Conservation (phyloP, 352 stramenopile species). For the Phytophthora niederhauseri region DNA sequence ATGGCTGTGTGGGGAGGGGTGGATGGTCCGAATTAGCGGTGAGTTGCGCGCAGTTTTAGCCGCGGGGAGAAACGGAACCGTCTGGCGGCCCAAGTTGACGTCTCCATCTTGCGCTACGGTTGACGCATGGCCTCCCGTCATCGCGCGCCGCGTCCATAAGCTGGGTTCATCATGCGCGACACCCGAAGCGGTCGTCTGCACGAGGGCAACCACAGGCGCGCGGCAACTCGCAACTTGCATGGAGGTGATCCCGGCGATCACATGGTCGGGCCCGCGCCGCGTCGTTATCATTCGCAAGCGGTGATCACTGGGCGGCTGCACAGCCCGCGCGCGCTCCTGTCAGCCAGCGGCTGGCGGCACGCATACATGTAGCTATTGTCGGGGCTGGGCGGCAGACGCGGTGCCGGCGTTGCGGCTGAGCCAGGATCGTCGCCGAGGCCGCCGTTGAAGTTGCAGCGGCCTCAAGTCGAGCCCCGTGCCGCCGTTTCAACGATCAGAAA, state of each 20-base stretch:
- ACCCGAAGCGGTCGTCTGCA: background rate
- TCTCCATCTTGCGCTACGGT: background rate
- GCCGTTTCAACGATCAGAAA: background rate
- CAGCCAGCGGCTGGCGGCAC: background rate
- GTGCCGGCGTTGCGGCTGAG: background rate
- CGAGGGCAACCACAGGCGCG: conserved; percentile 7
- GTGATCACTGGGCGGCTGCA: background rate
- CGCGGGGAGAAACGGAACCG: background rate
- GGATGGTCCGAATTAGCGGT: conserved; percentile 4
- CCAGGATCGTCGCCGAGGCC: background rate
- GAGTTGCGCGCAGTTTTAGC: conserved; percentile 1
- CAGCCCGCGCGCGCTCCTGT: background rate
- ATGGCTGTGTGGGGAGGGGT: conserved; percentile 14
- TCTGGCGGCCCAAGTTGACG: background rate
- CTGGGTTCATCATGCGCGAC: conserved; percentile 8
- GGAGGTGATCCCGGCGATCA: conserved; percentile 6
- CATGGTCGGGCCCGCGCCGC: background rate
- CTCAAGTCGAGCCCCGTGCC: background rate
- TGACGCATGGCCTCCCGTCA: conserved; percentile 6
- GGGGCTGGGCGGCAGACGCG: too few species aligned
- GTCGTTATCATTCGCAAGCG: conserved; percentile 3
- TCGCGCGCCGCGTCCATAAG: conserved; percentile 12
- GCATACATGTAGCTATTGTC: too few species aligned
- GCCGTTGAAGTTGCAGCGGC: background rate
- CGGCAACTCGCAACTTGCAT: background rate